A percentile compares a stretch with the other conserved stretches of the same genome.
phyloP scores from a whole-genome alignment of 2,329 filamentous ascomycete genomes.

The Talaromyces verruculosus region DNA sequence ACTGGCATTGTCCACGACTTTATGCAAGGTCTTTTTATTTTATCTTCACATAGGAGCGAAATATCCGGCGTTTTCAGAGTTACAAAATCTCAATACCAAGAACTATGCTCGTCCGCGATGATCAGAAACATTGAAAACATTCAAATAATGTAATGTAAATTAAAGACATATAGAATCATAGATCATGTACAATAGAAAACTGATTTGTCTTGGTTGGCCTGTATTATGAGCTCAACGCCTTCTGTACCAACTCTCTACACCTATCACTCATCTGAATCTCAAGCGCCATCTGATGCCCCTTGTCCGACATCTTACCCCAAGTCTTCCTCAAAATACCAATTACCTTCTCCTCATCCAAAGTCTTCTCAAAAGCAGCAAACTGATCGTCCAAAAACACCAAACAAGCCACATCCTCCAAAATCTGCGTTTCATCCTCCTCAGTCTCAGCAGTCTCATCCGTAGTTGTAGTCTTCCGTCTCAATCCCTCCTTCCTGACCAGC shows the following conservation, averaged over 20 bases:
- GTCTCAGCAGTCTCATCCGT: constrained; percentile 9
- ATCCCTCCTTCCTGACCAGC: constrained; percentile 76
- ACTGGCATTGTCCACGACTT: background rate
- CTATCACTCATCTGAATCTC: constrained; percentile 64
- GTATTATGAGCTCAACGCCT: constrained; percentile 51
- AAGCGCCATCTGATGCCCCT: constrained; percentile 64
- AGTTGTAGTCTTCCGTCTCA: constrained; percentile 43
- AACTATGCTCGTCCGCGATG: background rate
- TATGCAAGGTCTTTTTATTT: background rate
- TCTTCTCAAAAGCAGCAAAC: constrained; percentile 74
- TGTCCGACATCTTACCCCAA: constrained; percentile 71
- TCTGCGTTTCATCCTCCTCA: constrained; percentile 58
- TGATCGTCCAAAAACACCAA: constrained; percentile 86
- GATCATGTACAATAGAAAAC: background rate
- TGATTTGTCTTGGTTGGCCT: background rate
- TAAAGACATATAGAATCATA: background rate
- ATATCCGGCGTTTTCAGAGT: background rate
- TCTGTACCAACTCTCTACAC: constrained; percentile 61
- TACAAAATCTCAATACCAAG: background rate
- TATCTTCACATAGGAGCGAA: background rate
- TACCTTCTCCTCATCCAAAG: constrained; percentile 72
- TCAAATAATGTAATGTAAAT: background rate
- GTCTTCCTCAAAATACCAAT: constrained; percentile 69
- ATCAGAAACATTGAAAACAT: background rate
- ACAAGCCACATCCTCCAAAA: constrained; percentile 81